Evolutionary conservation across 2,329 filamentous ascomycete genomes (phyloP), one percentile per base, ranked within the genome.

Genomic region (Paraphaeosphaeria sporulosa): DNA sequence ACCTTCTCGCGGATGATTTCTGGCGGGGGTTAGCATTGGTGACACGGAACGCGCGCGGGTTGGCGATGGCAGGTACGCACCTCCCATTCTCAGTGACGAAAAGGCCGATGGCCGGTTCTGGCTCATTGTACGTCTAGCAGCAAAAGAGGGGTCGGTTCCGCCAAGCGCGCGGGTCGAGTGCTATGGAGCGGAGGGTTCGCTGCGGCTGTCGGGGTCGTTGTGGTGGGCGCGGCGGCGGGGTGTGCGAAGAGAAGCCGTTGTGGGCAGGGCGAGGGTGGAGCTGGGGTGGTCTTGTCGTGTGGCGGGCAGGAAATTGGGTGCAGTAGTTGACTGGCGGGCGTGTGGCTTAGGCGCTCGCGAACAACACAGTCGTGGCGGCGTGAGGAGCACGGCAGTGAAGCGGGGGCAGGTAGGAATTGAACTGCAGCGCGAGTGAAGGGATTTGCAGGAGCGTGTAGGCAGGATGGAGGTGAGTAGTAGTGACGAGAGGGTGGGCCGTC

Each of bases 1-100:
- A 99, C 95, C 84, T 97, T 98, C 83, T 99, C 95, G 79, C 93
- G 93, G 78, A 99, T 93, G 68, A 98, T 91, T 86, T 99, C 95
- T 98, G 76, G 60, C 52, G 48, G 13, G 40, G n/a, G 74, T 82
- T 72, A 82, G 80, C 69, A 70, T 60, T 19, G 74, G 81, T 72
- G 81, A 79, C 69, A 69, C 58, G 19, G 59, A 42, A 51, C 6
- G 25, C 53, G 49, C 47, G 44, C n/a, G 43, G 40, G 50, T 19
- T 38, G 44, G 36, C 23, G 56, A 25, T 21, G 21, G n/a, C 25
- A 46, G 55, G 23, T 43, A 79, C 92, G 90, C 86, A 97, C 94
- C 95, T 88, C 94, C 95, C 93, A 98, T 97, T 84, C 94, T 92
- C 85, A 98, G 82, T 79, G 86, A 89, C 66, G 86, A 86, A 83